phyloP scores from a whole-genome alignment of 1,284 basidiomycete species.

The Ganoderma boninense region DNA sequence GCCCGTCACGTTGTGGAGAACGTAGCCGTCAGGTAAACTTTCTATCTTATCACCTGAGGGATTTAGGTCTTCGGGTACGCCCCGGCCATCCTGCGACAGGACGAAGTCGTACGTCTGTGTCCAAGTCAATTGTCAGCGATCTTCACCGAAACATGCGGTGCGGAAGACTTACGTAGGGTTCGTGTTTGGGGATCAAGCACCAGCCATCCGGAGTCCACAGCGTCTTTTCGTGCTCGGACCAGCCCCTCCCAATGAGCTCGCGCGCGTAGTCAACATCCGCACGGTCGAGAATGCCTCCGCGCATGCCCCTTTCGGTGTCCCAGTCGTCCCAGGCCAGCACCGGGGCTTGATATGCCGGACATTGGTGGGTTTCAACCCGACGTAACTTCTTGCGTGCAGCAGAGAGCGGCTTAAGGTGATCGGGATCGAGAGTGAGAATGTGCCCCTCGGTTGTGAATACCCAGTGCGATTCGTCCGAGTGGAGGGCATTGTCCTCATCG shows the following conservation, averaged over 20 bases:
- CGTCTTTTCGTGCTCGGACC: slow-evolving; percentile 58
- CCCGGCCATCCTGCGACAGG: slow-evolving; percentile 66
- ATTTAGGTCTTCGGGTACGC: slow-evolving; percentile 71
- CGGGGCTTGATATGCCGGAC: slow-evolving; percentile 71
- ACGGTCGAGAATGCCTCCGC: slow-evolving; percentile 74
- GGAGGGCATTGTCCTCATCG: slow-evolving; percentile 82
- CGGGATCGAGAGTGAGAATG: slow-evolving; percentile 71
- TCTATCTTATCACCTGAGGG: slow-evolving; percentile 74
- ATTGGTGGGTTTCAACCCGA: slow-evolving; percentile 72
- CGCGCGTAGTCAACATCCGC: slow-evolving; percentile 83
- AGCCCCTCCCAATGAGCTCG: slow-evolving; percentile 62
- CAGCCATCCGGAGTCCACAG: slow-evolving; percentile 74
- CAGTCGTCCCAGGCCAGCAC: slow-evolving; percentile 43
- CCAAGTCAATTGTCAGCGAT: not conserved
- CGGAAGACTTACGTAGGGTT: slow-evolving; percentile 68
- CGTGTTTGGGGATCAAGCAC: slow-evolving; percentile 76
- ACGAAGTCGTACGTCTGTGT: slow-evolving; percentile 81
- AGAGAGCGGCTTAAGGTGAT: slow-evolving; percentile 64
- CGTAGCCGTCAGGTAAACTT: slow-evolving; percentile 71
- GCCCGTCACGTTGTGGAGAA: slow-evolving; percentile 80
- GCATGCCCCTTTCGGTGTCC: slow-evolving; percentile 54
- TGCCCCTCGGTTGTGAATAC: slow-evolving; percentile 96
- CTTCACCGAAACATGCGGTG: slow-evolving; percentile 3
- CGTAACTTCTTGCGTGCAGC: slow-evolving; percentile 67
- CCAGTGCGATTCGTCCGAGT: slow-evolving; percentile 80